These are phyloP conservation scores for Erythrophleum fordii DNA, from an alignment of 306 rosid species.

Conservation along the genomic window DNA sequence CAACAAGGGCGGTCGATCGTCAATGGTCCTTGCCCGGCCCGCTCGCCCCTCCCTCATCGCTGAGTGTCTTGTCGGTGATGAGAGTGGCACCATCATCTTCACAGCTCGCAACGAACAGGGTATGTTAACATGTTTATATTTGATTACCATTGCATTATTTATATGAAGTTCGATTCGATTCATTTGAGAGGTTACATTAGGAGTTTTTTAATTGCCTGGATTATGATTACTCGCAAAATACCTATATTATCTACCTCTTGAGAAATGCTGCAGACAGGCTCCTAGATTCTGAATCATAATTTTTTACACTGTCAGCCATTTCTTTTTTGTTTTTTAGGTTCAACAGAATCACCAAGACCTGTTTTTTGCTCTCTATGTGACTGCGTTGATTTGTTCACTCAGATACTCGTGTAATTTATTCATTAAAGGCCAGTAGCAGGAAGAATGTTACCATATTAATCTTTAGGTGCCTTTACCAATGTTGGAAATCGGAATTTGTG, in stretches of 20 bases:
- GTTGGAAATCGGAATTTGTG: neutral
- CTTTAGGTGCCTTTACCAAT: neutral
- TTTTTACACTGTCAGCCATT: neutral
- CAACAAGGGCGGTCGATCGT: slow-evolving; percentile 56
- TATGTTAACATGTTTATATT: neutral
- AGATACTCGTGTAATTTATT: neutral
- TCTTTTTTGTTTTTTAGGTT: neutral
- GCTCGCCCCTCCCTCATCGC: slow-evolving; percentile 65
- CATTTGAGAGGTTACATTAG: neutral
- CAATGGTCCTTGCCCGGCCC: slow-evolving; percentile 51
- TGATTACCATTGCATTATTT: neutral
- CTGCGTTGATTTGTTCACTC: neutral
- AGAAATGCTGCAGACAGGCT: neutral
- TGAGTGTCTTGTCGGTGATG: slow-evolving; percentile 82
- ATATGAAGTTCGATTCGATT: neutral
- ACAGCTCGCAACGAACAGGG: slow-evolving; percentile 96
- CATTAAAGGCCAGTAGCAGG: neutral
- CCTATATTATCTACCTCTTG: neutral
- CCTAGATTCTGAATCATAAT: neutral
- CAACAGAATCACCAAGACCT: neutral
- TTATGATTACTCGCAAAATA: neutral
- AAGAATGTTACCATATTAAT: neutral
- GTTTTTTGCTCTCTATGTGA: neutral
- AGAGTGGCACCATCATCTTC: slow-evolving; percentile 73
- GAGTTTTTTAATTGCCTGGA: too few species aligned